Conservation (phyloP, 495 filamentous ascomycete genomes). For the Aspergillus steynii region DNA sequence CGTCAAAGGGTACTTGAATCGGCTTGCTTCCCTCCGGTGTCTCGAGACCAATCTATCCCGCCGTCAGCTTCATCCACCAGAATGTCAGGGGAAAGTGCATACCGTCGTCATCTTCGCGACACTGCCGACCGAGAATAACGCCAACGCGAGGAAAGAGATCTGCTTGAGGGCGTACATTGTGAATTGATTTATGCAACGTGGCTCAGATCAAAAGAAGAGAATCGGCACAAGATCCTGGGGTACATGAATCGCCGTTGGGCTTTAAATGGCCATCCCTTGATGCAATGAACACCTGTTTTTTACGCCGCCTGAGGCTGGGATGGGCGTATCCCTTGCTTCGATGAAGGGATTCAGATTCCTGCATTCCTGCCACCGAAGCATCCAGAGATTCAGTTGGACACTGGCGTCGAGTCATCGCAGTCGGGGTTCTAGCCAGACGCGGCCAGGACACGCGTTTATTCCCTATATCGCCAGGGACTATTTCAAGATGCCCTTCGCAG, state of each 20-base stretch:
- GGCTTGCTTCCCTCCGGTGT: constrained; percentile 11
- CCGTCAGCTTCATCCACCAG: neutral
- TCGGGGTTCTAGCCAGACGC: too few relatives aligned
- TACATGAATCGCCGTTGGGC: neutral
- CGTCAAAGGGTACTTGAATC: constrained; percentile 9
- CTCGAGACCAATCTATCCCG: constrained; percentile 14
- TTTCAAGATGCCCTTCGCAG: too few relatives aligned
- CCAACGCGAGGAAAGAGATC: neutral
- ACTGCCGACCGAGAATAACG: neutral
- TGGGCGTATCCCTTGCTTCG: neutral
- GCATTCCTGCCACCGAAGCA: neutral
- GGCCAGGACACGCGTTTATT: too few relatives aligned
- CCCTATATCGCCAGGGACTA: too few relatives aligned
- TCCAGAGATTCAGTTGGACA: too few relatives aligned
- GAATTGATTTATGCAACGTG: neutral
- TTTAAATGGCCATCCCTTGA: neutral
- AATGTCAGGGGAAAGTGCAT: neutral
- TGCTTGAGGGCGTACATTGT: neutral
- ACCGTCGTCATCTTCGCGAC: neutral
- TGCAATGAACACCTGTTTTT: neutral
- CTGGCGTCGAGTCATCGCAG: too few relatives aligned
- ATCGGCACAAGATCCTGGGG: too few relatives aligned
- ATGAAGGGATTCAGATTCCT: neutral
- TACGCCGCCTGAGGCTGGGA: neutral
- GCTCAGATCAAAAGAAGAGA: neutral